These are phyloP conservation scores for Rhynchosporium agropyri DNA, from an alignment of 2,329 filamentous ascomycete species.

Conservation along the genomic window DNA sequence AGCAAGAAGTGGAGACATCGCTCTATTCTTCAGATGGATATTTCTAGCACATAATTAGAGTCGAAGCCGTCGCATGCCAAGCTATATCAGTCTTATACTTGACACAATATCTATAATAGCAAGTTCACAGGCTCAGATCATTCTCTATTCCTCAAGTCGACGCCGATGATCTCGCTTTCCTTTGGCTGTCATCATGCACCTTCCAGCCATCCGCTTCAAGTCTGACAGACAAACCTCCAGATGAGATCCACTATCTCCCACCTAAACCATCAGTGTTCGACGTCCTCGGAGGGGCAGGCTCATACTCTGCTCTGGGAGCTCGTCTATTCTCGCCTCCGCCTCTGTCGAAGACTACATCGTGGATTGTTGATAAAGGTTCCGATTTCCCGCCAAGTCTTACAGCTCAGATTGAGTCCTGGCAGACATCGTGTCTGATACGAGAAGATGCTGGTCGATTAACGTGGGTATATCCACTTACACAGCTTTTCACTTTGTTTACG, in stretches of 20 bases:
- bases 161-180: not conserved
- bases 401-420: constrained; percentile 70
- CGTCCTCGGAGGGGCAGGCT: constrained; percentile 85
- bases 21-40: too few relatives aligned
- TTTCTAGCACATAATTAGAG: too few relatives aligned
- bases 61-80: too few relatives aligned
- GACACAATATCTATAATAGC: not conserved
- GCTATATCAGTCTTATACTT: too few relatives aligned
- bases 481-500: not conserved
- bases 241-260: constrained; percentile 86
- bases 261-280: constrained; percentile 69
- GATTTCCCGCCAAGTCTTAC: constrained; percentile 77
- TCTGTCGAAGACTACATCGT: constrained; percentile 70
- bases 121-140: not conserved
- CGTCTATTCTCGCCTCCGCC: constrained; percentile 77
- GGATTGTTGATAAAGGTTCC: constrained; percentile 86
- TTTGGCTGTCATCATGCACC: constrained; percentile 9
- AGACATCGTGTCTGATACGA: constrained; percentile 63
- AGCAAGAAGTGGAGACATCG: too few relatives aligned
- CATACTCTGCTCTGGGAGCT: constrained; percentile 85
- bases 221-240: constrained; percentile 49
- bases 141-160: not conserved
- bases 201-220: constrained; percentile 1
- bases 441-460: constrained; percentile 8
- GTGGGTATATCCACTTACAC: not conserved